Conservation (phyloP, 352 stramenopile species). For the Plasmopara viticola region DNA sequence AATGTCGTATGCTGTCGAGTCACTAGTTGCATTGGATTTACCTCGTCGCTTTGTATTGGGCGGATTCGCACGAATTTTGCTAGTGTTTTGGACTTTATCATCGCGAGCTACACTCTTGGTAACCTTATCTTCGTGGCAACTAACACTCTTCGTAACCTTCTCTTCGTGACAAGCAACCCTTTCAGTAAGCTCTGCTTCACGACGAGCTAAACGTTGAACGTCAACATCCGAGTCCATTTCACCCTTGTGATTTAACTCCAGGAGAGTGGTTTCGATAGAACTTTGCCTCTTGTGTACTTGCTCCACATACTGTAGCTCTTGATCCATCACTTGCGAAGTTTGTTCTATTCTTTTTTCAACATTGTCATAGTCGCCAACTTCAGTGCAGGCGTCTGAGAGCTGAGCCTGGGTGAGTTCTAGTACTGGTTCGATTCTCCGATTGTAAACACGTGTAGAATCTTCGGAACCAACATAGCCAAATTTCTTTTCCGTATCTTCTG, state of each 20-base stretch:
- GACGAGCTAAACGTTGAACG: conserved; percentile 17
- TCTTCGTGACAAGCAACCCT: not conserved
- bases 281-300: conserved; percentile 31
- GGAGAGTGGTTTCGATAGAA: conserved; percentile 44
- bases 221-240: conserved; percentile 44
- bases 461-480: conserved; percentile 27
- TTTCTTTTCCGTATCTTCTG: conserved; percentile 27
- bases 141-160: not conserved
- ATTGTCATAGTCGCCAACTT: not conserved
- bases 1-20: not conserved
- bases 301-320: conserved; percentile 51
- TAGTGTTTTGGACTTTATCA: not conserved
- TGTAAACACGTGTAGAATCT: conserved; percentile 7
- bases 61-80: not conserved
- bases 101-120: conserved; percentile 7
- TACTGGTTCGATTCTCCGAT: conserved; percentile 13
- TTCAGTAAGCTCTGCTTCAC: conserved; percentile 17
- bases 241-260: conserved; percentile 28
- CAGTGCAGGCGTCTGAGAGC: not conserved
- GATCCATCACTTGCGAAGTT: conserved; percentile 21
- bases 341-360: conserved; percentile 4
- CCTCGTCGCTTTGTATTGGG: not conserved
- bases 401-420: conserved; percentile 10
- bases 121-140: not conserved
- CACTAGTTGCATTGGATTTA: not conserved